Conservation (phyloP, 495 filamentous ascomycete species). For the Aspergillus mulundensis region DNA sequence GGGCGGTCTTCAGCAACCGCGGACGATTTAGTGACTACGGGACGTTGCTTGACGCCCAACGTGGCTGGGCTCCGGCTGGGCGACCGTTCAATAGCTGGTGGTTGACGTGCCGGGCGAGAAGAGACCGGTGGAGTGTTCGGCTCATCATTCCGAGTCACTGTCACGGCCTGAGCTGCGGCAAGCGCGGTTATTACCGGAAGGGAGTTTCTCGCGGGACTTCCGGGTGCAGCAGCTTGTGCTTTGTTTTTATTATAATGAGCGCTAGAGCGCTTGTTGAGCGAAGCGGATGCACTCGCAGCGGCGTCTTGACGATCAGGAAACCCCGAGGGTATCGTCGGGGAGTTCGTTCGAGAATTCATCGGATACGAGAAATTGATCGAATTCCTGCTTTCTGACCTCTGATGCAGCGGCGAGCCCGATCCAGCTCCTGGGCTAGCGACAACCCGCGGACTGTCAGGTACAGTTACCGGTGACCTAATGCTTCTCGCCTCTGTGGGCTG, state of each 20-base stretch:
- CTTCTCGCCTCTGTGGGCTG: conserved; percentile 33
- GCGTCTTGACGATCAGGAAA: conserved; percentile 17
- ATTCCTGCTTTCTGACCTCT: conserved; percentile 56
- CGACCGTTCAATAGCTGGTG: background rate
- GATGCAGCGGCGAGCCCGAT: conserved; percentile 42
- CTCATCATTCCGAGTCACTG: conserved; percentile 15
- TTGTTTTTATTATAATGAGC: conserved; percentile 47
- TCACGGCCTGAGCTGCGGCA: conserved; percentile 31
- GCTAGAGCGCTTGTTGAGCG: conserved; percentile 32
- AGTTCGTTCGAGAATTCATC: conserved; percentile 49
- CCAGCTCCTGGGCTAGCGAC: conserved; percentile 23
- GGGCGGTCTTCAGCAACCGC: conserved; percentile 59
- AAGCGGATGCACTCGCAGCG: conserved; percentile 21
- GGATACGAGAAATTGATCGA: conserved; percentile 89
- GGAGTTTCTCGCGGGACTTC: conserved; percentile 35
- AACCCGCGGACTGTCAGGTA: conserved; percentile 17
- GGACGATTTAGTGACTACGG: conserved; percentile 53
- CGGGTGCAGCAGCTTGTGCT: conserved; percentile 37
- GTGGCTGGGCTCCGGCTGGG: conserved; percentile 4
- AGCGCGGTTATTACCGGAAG: conserved; percentile 36
- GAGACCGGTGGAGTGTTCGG: conserved; percentile 3
- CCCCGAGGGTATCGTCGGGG: conserved; percentile 27
- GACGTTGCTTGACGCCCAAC: conserved; percentile 7
- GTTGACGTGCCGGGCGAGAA: conserved; percentile 10
- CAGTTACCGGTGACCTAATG: conserved; percentile 38